Conservation (phyloP, 2,329 filamentous ascomycete species). For the Pestalotiopsis fici region DNA sequence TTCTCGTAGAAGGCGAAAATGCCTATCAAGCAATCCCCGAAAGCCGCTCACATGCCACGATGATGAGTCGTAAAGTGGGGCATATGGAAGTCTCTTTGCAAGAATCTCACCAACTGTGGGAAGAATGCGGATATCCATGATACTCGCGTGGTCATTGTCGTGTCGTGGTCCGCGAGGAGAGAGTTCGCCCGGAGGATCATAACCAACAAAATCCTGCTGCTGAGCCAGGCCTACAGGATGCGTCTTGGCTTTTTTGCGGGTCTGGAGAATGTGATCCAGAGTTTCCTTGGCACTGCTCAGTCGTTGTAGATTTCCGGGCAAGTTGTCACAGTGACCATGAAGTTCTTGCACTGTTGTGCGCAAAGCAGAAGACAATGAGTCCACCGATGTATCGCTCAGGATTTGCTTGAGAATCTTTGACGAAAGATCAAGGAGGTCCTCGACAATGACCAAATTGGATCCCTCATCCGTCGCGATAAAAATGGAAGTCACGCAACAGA, state of each 20-base stretch:
- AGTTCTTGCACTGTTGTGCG: not conserved
- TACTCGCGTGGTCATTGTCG: not conserved
- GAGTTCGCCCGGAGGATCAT: not conserved
- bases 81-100: not conserved
- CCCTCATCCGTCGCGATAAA: too few species aligned
- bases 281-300: not conserved
- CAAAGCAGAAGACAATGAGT: not conserved
- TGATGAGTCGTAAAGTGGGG: not conserved
- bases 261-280: not conserved
- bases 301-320: not conserved
- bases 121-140: not conserved
- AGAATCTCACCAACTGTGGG: not conserved
- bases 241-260: not conserved
- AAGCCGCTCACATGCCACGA: not conserved
- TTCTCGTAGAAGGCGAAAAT: conserved; percentile 18
- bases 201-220: not conserved
- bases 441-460: not conserved
- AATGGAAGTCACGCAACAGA: not conserved
- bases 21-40: not conserved
- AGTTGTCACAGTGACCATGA: not conserved
- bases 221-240: not conserved
- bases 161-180: not conserved
- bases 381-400: not conserved
- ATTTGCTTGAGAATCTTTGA: not conserved
- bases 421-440: not conserved